A percentile compares a stretch with the other conserved stretches of the same genome.
Conservation (phyloP, 2,329 filamentous ascomycete species). For the Aspergillus luchuensis region DNA sequence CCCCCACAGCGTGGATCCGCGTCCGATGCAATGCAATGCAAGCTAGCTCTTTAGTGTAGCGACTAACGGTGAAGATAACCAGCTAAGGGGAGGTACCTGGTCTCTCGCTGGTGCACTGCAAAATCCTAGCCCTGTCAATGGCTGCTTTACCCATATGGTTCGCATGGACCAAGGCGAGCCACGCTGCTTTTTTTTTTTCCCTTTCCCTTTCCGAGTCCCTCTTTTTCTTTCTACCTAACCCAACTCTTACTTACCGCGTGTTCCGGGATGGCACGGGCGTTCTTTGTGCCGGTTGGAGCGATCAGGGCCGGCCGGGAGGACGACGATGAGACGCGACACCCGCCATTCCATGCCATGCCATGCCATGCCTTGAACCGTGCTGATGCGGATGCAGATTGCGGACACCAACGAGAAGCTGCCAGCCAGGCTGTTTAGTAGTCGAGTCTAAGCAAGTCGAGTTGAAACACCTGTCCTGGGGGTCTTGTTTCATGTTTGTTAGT, state of each 20-base stretch:
- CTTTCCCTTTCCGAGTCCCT: neutral
- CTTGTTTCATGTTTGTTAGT: constrained; percentile 1
- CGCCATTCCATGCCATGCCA: neutral
- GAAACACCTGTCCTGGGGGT: constrained; percentile 4
- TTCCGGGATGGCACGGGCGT: constrained; percentile 2
- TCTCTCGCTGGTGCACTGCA: neutral
- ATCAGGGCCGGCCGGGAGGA: neutral
- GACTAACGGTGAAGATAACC: constrained; percentile 2
- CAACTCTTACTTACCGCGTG: constrained; percentile 1
- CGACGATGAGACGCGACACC: neutral
- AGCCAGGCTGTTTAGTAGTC: neutral
- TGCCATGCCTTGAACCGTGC: neutral
- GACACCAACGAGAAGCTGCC: neutral
- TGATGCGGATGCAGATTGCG: neutral
- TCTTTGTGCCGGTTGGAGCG: constrained; percentile 1
- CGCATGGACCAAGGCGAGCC: constrained; percentile 7
- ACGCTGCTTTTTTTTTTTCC: neutral
- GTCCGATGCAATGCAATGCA: constrained; percentile 19
- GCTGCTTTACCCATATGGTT: constrained; percentile 2
- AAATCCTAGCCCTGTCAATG: neutral
- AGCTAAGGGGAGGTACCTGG: neutral
- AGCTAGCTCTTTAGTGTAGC: constrained; percentile 9
- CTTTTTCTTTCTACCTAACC: neutral
- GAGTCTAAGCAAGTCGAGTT: neutral
- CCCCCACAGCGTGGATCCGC: constrained; percentile 12